Evolutionary conservation across 108 stramenopile genomes (phyloP).

Genomic region (Fragilaria crotonensis): DNA sequence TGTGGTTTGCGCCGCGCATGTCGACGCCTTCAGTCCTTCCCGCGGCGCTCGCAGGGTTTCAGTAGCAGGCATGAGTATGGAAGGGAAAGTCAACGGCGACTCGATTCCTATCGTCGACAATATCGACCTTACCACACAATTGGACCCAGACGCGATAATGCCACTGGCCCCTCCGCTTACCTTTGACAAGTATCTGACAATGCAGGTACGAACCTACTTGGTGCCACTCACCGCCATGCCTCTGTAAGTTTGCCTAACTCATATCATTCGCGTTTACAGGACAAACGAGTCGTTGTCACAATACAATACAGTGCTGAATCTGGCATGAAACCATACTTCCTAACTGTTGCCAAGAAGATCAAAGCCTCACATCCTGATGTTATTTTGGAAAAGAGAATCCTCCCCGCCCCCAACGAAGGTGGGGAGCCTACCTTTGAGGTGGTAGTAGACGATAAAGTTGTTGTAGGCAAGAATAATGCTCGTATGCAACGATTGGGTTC

Average conservation of each 20-base stretch:
- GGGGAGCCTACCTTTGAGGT: conserved; percentile 59
- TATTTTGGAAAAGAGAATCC: conserved; percentile 46
- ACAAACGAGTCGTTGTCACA: conserved; percentile 60
- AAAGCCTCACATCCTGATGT: conserved; percentile 65
- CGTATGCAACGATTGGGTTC: conserved; percentile 8
- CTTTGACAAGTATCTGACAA: conserved; percentile 54
- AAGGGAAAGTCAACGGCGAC: no score
- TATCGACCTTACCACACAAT: no score
- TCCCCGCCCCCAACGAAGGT: conserved; percentile 25
- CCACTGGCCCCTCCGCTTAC: conserved; percentile 34
- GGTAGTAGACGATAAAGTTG: conserved; percentile 60
- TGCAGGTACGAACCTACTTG: no score
- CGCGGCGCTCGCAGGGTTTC: no score
- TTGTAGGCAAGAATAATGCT: conserved; percentile 43
- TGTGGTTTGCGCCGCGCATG: no score
- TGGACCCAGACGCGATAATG: conserved; percentile 2
- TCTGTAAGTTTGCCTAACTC: no score
- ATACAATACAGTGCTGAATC: conserved; percentile 61
- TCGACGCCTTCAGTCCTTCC: no score
- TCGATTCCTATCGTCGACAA: no score
- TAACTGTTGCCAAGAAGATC: conserved; percentile 69
- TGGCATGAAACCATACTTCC: conserved; percentile 61
- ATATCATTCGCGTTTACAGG: conserved; percentile 6
- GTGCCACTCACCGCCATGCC: background rate
- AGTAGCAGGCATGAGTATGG: no score